A percentile compares a stretch with the other conserved stretches of the same genome.
Evolutionary conservation across 768 basidiomycete species (phyloP).

Genomic region (Leucosporidium creatinivorum): DNA sequence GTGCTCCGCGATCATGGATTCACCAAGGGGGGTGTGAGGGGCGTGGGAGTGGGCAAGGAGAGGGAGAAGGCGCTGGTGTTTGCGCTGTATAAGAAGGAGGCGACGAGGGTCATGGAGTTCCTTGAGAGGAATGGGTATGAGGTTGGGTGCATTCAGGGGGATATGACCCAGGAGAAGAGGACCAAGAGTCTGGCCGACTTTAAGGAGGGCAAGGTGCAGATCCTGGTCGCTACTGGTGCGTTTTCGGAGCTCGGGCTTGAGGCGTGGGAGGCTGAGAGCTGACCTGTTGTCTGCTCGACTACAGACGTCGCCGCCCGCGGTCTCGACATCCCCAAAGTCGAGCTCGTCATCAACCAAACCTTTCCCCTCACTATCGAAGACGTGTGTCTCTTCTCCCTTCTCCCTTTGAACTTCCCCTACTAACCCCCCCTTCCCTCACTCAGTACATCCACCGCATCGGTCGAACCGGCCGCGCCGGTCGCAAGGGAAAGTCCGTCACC

Average conservation of each 20-base stretch:
- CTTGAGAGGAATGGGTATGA: conserved; percentile 64
- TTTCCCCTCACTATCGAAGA: conserved; percentile 90
- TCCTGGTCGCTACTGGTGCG: conserved; percentile 69
- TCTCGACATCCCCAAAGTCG: conserved; percentile 93
- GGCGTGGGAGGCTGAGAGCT: background rate
- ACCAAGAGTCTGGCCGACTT: conserved; percentile 81
- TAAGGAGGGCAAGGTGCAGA: conserved; percentile 65
- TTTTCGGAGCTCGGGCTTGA: background rate
- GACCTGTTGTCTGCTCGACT: conserved; percentile 35
- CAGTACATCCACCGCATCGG: conserved; percentile 64
- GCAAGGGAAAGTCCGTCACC: conserved; percentile 82
- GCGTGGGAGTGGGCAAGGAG: conserved; percentile 44
- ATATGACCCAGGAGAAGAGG: conserved; percentile 75
- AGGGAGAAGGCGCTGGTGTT: conserved; percentile 62
- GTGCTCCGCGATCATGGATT: conserved; percentile 34
- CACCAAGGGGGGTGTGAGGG: conserved; percentile 49
- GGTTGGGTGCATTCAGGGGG: conserved; percentile 43
- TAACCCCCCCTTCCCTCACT: conserved; percentile 7
- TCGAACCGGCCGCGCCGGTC: conserved; percentile 78
- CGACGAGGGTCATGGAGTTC: conserved; percentile 75
- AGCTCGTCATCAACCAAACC: conserved; percentile 58
- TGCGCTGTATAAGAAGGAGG: conserved; percentile 92
- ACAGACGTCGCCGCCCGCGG: conserved; percentile 93
- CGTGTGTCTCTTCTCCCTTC: conserved; percentile 48
- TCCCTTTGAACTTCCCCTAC: conserved; percentile 14